These are phyloP conservation scores for Euclidium syriacum DNA, from an alignment of 345 rosid species.

Conservation along the genomic window DNA sequence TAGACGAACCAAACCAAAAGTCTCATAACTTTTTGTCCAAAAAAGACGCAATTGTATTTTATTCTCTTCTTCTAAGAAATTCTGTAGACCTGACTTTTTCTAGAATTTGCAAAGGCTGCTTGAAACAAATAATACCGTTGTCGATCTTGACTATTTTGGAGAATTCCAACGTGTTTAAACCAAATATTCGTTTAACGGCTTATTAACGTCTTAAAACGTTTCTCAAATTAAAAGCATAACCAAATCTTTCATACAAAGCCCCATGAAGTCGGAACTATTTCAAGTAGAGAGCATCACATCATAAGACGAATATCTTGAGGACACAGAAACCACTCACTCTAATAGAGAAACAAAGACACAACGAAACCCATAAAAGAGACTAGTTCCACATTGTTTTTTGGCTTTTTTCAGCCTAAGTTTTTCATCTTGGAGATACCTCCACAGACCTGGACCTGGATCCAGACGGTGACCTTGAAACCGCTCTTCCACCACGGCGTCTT, in stretches of 20 bases:
- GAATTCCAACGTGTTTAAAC: too few species aligned
- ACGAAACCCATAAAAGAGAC: not conserved
- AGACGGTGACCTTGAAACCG: slow-evolving; percentile 56
- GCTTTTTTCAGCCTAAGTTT: not conserved
- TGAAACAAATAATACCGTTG: not conserved
- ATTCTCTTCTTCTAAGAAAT: not conserved
- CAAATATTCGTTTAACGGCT: too few species aligned
- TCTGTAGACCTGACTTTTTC: not conserved
- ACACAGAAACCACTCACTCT: not conserved
- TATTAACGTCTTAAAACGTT: not conserved
- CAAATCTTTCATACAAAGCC: slow-evolving; percentile 13
- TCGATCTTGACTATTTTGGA: not conserved
- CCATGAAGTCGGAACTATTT: not conserved
- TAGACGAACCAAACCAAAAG: not conserved
- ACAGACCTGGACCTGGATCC: slow-evolving; percentile 81
- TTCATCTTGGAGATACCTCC: slow-evolving; percentile 44
- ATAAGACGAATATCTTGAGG: not conserved
- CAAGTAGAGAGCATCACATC: not conserved
- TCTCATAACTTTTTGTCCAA: not conserved
- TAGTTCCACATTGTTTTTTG: not conserved
- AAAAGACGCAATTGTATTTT: not conserved
- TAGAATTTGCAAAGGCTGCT: not conserved
- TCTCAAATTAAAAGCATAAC: not conserved
- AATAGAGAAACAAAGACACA: not conserved
- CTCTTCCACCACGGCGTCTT: slow-evolving; percentile 36